phyloP scores from a whole-genome alignment of 148 eudicot species.

The Rhododendron ferrugineum region DNA sequence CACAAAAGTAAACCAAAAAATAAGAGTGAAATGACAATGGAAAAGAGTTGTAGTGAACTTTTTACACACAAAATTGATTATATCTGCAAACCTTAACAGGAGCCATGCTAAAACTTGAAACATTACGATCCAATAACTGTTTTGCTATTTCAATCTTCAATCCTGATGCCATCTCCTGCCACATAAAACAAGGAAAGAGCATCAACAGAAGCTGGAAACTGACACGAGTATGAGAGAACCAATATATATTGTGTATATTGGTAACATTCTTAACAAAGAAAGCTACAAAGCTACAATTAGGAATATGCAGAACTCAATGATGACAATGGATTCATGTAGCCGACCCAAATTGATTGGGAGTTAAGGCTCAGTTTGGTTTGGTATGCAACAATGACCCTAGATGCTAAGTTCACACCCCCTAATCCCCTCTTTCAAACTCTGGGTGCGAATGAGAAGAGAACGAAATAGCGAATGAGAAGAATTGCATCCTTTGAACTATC shows the following conservation, averaged over 20 bases:
- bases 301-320: background rate
- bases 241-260: background rate
- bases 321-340: background rate
- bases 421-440: background rate
- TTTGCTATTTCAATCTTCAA: conserved; percentile 63
- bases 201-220: conserved; percentile 13
- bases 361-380: no score
- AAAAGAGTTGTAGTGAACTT: background rate
- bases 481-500: no score
- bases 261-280: background rate
- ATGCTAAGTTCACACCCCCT: background rate
- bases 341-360: background rate
- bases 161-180: conserved; percentile 72
- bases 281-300: background rate
- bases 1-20: background rate
- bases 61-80: background rate
- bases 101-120: conserved; percentile 76
- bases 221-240: background rate
- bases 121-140: conserved; percentile 59
- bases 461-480: no score
- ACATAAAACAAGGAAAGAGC: conserved; percentile 1
- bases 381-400: no score
- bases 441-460: background rate
- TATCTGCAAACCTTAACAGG: conserved; percentile 80
- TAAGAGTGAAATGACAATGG: background rate